Evolutionary conservation across 1,284 basidiomycete genomes (phyloP).

Genomic region (Pyrrhoderma lamaoense): DNA sequence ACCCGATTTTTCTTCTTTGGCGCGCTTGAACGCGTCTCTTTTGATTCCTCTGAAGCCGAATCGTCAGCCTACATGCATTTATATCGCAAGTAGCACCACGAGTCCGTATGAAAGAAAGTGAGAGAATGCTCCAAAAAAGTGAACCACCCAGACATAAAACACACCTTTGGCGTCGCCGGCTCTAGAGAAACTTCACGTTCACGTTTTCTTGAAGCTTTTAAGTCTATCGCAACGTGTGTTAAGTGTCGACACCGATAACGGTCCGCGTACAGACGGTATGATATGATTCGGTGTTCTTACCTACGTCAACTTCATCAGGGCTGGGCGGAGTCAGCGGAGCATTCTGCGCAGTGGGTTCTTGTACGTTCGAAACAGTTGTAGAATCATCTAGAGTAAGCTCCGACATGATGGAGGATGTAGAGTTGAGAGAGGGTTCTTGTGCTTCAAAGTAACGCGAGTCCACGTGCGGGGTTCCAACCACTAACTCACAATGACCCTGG

Average conservation of each 20-base stretch:
- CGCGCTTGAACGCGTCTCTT: conserved; percentile 46
- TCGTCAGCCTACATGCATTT: conserved; percentile 46
- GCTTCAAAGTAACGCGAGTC: conserved; percentile 1
- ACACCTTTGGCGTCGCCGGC: conserved; percentile 47
- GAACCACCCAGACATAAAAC: conserved; percentile 1
- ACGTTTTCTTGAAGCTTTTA: conserved; percentile 43
- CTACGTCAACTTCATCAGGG: conserved; percentile 15
- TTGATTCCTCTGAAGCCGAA: conserved; percentile 31
- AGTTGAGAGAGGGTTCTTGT: conserved; percentile 15
- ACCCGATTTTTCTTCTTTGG: conserved; percentile 60
- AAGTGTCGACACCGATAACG: conserved; percentile 6
- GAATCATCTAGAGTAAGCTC: neutral
- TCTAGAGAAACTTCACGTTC: conserved; percentile 70
- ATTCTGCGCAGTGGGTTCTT: neutral
- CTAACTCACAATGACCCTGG: neutral
- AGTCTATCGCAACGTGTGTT: conserved; percentile 25
- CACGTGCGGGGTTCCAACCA: conserved; percentile 8
- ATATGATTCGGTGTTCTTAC: conserved; percentile 7
- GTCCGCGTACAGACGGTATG: neutral
- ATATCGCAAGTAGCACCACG: no score
- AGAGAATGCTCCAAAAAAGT: neutral
- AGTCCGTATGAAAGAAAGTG: no score
- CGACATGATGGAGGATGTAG: conserved; percentile 9
- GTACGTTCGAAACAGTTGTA: neutral
- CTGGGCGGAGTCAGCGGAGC: conserved; percentile 15